phyloP scores from a whole-genome alignment of 176 grass and related monocot species.

The Elaeis guineensis region DNA sequence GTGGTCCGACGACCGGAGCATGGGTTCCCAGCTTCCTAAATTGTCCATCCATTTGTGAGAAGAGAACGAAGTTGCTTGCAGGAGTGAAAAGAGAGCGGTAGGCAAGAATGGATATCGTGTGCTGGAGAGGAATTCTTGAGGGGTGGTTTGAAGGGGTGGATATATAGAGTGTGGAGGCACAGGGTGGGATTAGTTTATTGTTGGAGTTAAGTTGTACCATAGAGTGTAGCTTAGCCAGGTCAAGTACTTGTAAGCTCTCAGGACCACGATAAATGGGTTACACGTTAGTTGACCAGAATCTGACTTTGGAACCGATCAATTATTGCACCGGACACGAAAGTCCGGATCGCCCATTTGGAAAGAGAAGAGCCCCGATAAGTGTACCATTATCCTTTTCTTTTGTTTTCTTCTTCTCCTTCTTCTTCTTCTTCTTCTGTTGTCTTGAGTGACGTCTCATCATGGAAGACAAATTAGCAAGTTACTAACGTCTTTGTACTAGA shows the following conservation, averaged over 20 bases:
- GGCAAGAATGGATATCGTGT: neutral
- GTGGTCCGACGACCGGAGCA: neutral
- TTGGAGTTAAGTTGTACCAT: slow-evolving; percentile 11
- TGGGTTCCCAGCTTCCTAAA: slow-evolving; percentile 44
- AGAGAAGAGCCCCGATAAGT: too few species aligned
- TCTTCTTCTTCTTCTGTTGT: too few species aligned
- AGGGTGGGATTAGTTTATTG: slow-evolving; percentile 2
- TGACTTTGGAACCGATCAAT: too few species aligned
- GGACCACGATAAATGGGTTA: too few species aligned
- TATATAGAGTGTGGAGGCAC: slow-evolving; percentile 25
- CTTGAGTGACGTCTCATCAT: too few species aligned
- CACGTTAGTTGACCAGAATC: too few species aligned
- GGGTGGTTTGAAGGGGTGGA: slow-evolving; percentile 8
- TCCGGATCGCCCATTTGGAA: too few species aligned
- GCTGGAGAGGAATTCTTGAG: slow-evolving; percentile 1
- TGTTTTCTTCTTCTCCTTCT: too few species aligned
- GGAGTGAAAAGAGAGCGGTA: neutral
- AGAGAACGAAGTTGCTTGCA: neutral
- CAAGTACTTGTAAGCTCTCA: neutral
- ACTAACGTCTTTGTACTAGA: too few species aligned
- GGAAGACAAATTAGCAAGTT: too few species aligned
- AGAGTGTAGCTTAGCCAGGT: neutral
- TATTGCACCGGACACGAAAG: too few species aligned
- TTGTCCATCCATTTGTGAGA: slow-evolving; percentile 38
- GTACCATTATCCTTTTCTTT: too few species aligned